Base-by-base conservation (phyloP, 805 yeast genomes). In the Teunomyces cretensis region DNA sequence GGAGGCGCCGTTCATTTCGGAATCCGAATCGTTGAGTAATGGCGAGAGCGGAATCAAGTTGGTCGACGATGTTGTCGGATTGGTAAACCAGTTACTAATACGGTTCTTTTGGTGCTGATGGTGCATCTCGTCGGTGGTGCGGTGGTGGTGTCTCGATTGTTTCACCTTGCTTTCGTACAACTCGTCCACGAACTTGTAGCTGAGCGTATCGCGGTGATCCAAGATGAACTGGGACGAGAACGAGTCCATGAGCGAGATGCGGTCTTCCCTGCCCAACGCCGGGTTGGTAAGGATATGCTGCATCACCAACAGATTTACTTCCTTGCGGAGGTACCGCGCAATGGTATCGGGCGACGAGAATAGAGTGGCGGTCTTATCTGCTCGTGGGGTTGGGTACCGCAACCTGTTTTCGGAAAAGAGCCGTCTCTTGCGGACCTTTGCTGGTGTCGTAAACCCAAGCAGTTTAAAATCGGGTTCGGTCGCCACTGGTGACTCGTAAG, bases 21-120 rank as follows among this genome's bases (percentile, higher is more conserved):
- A 40, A 16, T 60, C 65, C 8, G 52, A 43, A 38, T 61, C 67
- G 41, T 64, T 64, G 13, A 64, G 46, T 13, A 64, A 49, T 11
- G 67, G 67, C 14, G 65, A 61, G 24, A 64, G 52, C 3, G 68
- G 67, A 16, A 64, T 64, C n/a, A 58, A 39, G 50, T 58, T 58
- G 15, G 59, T 27, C 16, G 33, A 13, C 22, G 22, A 19, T 6
- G 22, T 19, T 19, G 22, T 19, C 6, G 22, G 22, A 19, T 19
- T 19, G 6, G 32, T 19, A 22, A 32, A 17, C 41, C 33, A 28
- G 27, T 11, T 14, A 4, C 26, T 30, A 8, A 11, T 39, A 15
- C 32, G 33, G n/a, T 13, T 15, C 37, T 26, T 40, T 19, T 19
- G 22, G 22, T 19, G 22, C 6, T 19, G 22, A 6, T 19, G 22